These are phyloP conservation scores for Gracilariopsis chorda DNA, from an alignment of 23 red algal genomes.

Conservation along the genomic window DNA sequence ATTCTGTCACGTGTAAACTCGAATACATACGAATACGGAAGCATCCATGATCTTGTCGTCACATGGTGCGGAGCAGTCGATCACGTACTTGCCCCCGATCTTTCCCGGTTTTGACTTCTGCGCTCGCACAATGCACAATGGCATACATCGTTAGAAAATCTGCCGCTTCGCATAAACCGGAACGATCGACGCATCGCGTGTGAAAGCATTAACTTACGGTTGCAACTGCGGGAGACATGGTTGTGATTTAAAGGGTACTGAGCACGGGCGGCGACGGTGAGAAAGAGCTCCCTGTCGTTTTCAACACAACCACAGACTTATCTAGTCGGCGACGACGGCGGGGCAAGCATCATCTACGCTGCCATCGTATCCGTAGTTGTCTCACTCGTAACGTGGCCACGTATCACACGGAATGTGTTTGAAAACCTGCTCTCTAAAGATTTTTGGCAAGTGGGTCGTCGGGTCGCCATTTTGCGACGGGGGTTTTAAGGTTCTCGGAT, in stretches of 20 bases:
- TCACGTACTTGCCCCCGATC: constrained; percentile 68
- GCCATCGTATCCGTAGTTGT: background rate
- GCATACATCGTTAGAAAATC: background rate
- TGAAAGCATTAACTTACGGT: background rate
- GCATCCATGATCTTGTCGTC: constrained; percentile 90
- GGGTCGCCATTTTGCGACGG: background rate
- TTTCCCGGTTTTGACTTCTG: constrained; percentile 50
- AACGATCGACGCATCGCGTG: background rate
- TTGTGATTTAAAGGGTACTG: background rate
- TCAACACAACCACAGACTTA: background rate
- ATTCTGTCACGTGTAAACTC: background rate
- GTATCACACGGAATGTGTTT: no score
- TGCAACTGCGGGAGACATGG: constrained; percentile 9
- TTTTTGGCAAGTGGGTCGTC: background rate
- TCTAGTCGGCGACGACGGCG: background rate
- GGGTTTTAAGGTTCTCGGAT: no score
- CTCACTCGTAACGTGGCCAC: background rate
- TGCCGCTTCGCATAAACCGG: no score
- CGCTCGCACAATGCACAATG: background rate
- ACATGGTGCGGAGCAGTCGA: constrained; percentile 83
- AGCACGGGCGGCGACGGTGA: background rate
- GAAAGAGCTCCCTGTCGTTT: background rate
- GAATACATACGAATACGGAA: constrained; percentile 68
- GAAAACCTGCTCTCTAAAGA: no score
- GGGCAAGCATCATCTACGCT: background rate